Evolutionary conservation across 164 flowering plant genomes (phyloP), one percentile per base, ranked within the genome.

Genomic region (Stephania yunnanensis): DNA sequence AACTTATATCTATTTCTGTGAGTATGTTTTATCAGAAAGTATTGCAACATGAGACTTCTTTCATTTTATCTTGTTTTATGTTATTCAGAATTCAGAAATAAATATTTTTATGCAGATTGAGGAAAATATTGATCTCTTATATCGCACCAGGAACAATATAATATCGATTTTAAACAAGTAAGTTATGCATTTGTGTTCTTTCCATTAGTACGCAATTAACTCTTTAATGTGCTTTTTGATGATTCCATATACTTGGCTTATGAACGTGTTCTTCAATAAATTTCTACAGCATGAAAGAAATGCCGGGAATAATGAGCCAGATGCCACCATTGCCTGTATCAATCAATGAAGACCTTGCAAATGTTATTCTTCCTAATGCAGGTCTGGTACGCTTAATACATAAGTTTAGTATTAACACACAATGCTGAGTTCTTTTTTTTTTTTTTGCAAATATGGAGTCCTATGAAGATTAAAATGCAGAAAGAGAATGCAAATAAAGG

Each of bases 301-400:
- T 84, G 87, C 96, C 92, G 50, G 97, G 95, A 73, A 84, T 91
- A 69, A 91, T 93, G 97, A 91, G 90, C 79, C 90, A 79, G 77
- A 91, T 93, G 98, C 95, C 91, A 44, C 92, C 94, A 22, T 82
- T 95, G 71, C 92, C 92, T 44, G 90, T 91, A 55, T 75, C 87
- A 42, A 75, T 92, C 61, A 85, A 95, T 46, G 95, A 91, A 75
- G 92, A 95, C 73, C 94, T 94, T 79, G 89, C 88, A 13, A 82
- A 77, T 77, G 78, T 78, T 71, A 75, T 92, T 72, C 81, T 90
- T 77, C 91, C 87, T 29, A 82, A 70, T 82, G 72, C 84, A 72
- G 70, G 82, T 85, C 87, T 87, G 88, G 95, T 92, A 83, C 7
- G 25, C 19, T n/a, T 61, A 72, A 76, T 55, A 76, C 61, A 46